phyloP scores from a whole-genome alignment of 441 rosid species.

The Francoa sonchifolia region DNA sequence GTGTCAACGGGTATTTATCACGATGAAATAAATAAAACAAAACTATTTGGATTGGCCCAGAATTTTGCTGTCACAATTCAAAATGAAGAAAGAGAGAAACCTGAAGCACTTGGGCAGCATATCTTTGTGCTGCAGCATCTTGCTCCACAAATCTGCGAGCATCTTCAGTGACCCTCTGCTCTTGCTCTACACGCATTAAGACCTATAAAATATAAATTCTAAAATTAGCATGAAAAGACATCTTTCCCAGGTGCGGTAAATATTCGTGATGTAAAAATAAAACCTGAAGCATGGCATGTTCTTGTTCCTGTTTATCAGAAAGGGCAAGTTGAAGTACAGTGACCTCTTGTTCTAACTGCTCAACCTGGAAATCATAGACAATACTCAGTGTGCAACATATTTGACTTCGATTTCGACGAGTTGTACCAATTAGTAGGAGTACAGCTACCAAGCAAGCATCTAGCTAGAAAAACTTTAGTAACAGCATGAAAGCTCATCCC shows the following conservation, averaged over 20 bases:
- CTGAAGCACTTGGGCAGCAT: constrained; percentile 89
- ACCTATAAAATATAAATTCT: constrained; percentile 37
- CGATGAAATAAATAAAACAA: not conserved
- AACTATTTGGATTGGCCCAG: not conserved
- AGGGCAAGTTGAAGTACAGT: constrained; percentile 56
- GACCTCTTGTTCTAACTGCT: constrained; percentile 74
- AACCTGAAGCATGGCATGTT: constrained; percentile 96
- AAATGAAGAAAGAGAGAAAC: constrained; percentile 22
- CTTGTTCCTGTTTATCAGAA: constrained; percentile 97
- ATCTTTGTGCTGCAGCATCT: constrained; percentile 92
- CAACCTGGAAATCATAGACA: constrained; percentile 48
- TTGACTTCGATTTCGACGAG: not conserved
- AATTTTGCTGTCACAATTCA: not conserved
- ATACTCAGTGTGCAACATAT: constrained; percentile 1
- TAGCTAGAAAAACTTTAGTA: too few relatives aligned
- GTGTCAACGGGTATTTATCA: not conserved
- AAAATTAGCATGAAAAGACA: constrained; percentile 8
- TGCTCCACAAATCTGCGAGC: constrained; percentile 98
- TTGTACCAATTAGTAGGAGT: not conserved
- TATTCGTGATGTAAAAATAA: constrained; percentile 14
- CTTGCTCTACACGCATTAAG: constrained; percentile 97
- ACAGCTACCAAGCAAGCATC: too few relatives aligned
- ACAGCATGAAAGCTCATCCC: too few relatives aligned
- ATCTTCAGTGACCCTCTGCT: constrained; percentile 90
- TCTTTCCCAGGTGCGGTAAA: too few relatives aligned